Conservation (phyloP, 805 yeast species). For the Peterozyma xylosa region DNA sequence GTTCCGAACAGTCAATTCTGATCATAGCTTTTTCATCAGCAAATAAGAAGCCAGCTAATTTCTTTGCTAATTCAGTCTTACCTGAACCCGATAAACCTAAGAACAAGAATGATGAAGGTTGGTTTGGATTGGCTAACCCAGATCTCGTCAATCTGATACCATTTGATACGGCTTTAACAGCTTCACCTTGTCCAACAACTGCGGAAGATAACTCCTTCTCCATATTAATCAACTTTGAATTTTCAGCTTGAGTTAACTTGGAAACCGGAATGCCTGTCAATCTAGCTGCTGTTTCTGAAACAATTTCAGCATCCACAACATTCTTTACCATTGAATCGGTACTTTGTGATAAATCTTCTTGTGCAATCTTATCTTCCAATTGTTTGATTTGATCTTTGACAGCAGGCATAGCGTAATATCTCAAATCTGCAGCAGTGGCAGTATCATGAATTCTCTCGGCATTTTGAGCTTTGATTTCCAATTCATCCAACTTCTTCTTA, state of each 20-base stretch:
- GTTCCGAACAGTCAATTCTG: conserved; percentile 95
- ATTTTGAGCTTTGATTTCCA: conserved; percentile 87
- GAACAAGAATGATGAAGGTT: conserved; percentile 93
- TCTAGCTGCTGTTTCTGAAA: conserved; percentile 95
- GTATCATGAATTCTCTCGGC: conserved; percentile 97
- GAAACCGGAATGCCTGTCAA: conserved; percentile 95
- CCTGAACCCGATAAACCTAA: conserved; percentile 96
- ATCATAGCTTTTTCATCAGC: conserved; percentile 96
- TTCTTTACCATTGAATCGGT: conserved; percentile 66
- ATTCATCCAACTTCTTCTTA: conserved; percentile 85
- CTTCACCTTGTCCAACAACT: conserved; percentile 94
- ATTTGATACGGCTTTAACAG: conserved; percentile 93
- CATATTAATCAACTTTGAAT: conserved; percentile 89
- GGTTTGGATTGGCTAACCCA: conserved; percentile 92
- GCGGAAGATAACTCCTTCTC: conserved; percentile 73
- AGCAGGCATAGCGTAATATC: conserved; percentile 97
- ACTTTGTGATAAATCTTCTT: conserved; percentile 49
- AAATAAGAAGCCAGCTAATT: conserved; percentile 90
- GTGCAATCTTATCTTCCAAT: conserved; percentile 71
- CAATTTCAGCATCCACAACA: conserved; percentile 82
- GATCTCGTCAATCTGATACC: conserved; percentile 91
- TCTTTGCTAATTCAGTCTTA: conserved; percentile 96
- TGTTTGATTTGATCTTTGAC: conserved; percentile 66
- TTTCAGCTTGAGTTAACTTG: conserved; percentile 92
- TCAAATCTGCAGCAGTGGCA: conserved; percentile 88